These are phyloP conservation scores for Gleditsia sinensis DNA, from an alignment of 306 rosid genomes.

Conservation along the genomic window DNA sequence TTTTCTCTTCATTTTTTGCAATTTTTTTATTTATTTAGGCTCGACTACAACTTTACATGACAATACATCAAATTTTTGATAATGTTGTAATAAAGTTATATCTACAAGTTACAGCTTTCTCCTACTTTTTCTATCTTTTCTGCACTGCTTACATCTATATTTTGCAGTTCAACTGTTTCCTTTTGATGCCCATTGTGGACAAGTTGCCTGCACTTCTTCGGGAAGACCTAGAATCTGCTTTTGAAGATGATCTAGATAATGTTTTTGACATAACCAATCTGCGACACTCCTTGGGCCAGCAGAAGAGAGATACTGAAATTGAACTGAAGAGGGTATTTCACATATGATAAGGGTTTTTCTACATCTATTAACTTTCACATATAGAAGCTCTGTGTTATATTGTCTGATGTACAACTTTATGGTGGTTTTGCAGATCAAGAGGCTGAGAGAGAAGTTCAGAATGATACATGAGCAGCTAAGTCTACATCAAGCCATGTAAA, in stretches of 20 bases:
- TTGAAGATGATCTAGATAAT: slow-evolving; percentile 83
- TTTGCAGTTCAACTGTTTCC: slow-evolving; percentile 97
- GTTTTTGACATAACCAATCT: slow-evolving; percentile 85
- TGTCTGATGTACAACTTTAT: neutral
- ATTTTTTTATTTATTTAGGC: slow-evolving; percentile 18
- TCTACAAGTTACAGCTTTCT: slow-evolving; percentile 12
- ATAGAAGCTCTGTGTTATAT: slow-evolving; percentile 20
- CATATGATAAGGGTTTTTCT: slow-evolving; percentile 23
- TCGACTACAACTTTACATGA: neutral
- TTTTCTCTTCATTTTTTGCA: neutral
- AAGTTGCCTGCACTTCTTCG: slow-evolving; percentile 93
- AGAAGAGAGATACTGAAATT: slow-evolving; percentile 73
- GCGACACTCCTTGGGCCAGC: slow-evolving; percentile 69
- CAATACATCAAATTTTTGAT: slow-evolving; percentile 9
- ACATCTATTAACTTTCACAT: slow-evolving; percentile 11
- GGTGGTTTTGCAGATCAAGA: slow-evolving; percentile 67
- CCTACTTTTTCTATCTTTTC: slow-evolving; percentile 9
- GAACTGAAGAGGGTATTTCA: slow-evolving; percentile 85
- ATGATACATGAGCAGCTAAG: slow-evolving; percentile 74
- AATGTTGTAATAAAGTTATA: neutral
- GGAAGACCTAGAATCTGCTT: slow-evolving; percentile 89
- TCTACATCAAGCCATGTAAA: slow-evolving; percentile 45
- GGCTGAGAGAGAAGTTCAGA: slow-evolving; percentile 92
- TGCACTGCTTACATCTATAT: slow-evolving; percentile 29
- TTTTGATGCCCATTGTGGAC: slow-evolving; percentile 96